phyloP scores from a whole-genome alignment of 2,329 filamentous ascomycete species.

The Penicillium sp. region DNA sequence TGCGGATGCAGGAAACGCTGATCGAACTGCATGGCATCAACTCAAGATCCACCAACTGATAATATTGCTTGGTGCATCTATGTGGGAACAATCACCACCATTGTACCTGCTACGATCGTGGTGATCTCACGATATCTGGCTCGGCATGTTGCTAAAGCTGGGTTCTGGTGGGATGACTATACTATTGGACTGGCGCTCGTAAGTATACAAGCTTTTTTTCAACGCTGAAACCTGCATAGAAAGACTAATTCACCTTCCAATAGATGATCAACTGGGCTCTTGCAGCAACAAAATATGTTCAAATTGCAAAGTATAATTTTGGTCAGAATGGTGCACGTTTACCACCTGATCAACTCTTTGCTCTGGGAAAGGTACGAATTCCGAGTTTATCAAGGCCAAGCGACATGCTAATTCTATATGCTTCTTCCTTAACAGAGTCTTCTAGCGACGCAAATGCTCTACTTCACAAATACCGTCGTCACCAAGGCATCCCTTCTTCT shows the following conservation, averaged over 20 bases:
- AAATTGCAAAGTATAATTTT: slow-evolving; percentile 24
- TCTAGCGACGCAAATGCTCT: slow-evolving; percentile 30
- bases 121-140: slow-evolving; percentile 31
- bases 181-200: slow-evolving; percentile 32
- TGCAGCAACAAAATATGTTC: slow-evolving; percentile 25
- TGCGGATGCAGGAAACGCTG: neutral
- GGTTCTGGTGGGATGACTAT: slow-evolving; percentile 38
- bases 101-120: slow-evolving; percentile 31
- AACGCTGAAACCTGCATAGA: neutral
- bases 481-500: slow-evolving; percentile 34
- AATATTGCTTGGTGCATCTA: slow-evolving; percentile 29
- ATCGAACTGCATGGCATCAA: slow-evolving; percentile 13
- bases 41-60: neutral
- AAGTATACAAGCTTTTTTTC: slow-evolving; percentile 3
- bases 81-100: slow-evolving; percentile 30
- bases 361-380: slow-evolving; percentile 29
- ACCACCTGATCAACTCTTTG: slow-evolving; percentile 13
- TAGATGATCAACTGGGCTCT: slow-evolving; percentile 30
- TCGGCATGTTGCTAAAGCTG: slow-evolving; percentile 25
- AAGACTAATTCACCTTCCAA: neutral
- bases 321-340: slow-evolving; percentile 24
- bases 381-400: neutral
- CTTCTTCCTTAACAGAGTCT: slow-evolving; percentile 25
- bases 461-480: slow-evolving; percentile 31
- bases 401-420: neutral